These are phyloP conservation scores for Hyaloperonospora brassicae DNA, from an alignment of 352 stramenopile species.

Conservation along the genomic window DNA sequence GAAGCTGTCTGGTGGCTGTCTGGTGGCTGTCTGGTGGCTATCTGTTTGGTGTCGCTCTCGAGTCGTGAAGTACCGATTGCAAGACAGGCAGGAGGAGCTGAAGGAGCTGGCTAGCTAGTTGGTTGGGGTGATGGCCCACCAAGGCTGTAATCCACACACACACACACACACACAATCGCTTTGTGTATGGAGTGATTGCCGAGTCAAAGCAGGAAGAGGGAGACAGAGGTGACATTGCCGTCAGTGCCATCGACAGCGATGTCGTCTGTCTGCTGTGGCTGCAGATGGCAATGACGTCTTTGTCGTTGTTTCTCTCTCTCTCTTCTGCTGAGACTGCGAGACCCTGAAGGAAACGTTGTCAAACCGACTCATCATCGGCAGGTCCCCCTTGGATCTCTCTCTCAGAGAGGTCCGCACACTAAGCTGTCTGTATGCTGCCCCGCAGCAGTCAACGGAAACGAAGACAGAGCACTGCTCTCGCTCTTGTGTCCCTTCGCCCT, in stretches of 20 bases:
- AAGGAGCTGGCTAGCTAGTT: constrained; percentile 38
- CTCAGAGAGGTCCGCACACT: constrained; percentile 4
- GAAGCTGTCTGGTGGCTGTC: constrained; percentile 7
- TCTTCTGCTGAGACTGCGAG: constrained; percentile 14
- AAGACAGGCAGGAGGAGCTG: constrained; percentile 9
- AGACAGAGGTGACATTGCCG: neutral
- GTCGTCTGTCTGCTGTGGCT: neutral
- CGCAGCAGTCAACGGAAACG: neutral
- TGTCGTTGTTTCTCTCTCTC: neutral
- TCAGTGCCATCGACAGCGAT: too few relatives aligned
- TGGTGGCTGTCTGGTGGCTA: constrained; percentile 7
- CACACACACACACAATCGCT: constrained; percentile 5
- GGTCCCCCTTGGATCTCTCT: constrained; percentile 12
- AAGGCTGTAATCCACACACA: constrained; percentile 72
- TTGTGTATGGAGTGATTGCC: constrained; percentile 5
- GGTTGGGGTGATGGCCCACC: constrained; percentile 41
- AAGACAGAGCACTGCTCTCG: neutral
- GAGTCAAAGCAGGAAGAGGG: constrained; percentile 4
- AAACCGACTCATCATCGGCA: constrained; percentile 40
- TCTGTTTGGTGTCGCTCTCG: constrained; percentile 3
- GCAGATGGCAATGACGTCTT: neutral
- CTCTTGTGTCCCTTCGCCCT: neutral
- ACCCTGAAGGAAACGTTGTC: constrained; percentile 37
- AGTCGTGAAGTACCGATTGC: neutral
- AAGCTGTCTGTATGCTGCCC: constrained; percentile 16